Evolutionary conservation across 352 stramenopile genomes (phyloP).

Genomic region (Globisporangium nagaii): DNA sequence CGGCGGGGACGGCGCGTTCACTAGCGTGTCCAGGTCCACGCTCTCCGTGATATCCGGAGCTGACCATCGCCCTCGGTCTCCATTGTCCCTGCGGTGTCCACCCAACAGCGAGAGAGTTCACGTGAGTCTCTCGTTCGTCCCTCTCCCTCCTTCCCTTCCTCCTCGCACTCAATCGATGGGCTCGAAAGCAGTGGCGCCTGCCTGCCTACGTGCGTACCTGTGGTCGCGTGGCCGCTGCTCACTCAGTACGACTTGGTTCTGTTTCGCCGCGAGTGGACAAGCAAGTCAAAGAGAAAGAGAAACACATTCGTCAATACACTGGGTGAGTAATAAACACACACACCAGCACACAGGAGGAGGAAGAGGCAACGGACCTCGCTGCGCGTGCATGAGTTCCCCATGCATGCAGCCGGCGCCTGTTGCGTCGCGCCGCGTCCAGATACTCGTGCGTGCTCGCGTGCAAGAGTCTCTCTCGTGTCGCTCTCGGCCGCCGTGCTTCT

Average conservation of each 20-base stretch:
- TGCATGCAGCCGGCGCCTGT: slow-evolving; percentile 12
- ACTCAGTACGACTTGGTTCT: slow-evolving; percentile 67
- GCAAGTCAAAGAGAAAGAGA: no score
- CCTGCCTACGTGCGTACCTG: slow-evolving; percentile 16
- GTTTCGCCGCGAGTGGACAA: no score
- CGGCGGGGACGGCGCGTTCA: slow-evolving; percentile 66
- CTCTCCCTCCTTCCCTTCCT: no score
- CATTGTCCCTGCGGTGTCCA: slow-evolving; percentile 4
- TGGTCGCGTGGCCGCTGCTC: slow-evolving; percentile 37
- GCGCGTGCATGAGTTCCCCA: slow-evolving; percentile 62
- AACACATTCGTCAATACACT: neutral
- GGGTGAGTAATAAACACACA: neutral
- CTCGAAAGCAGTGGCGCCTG: no score
- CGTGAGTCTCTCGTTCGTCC: neutral
- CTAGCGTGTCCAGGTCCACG: slow-evolving; percentile 73
- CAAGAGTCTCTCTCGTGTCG: neutral
- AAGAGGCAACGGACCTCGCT: slow-evolving; percentile 33
- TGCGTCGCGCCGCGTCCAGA: neutral
- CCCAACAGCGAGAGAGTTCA: neutral
- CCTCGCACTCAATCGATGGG: no score
- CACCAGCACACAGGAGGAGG: neutral
- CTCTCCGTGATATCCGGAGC: slow-evolving; percentile 52
- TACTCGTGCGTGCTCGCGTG: neutral
- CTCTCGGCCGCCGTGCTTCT: no score
- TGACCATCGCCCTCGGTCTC: slow-evolving; percentile 60